These are phyloP conservation scores for Penicillium sp. DNA, from an alignment of 2,329 filamentous ascomycete genomes.

Conservation along the genomic window DNA sequence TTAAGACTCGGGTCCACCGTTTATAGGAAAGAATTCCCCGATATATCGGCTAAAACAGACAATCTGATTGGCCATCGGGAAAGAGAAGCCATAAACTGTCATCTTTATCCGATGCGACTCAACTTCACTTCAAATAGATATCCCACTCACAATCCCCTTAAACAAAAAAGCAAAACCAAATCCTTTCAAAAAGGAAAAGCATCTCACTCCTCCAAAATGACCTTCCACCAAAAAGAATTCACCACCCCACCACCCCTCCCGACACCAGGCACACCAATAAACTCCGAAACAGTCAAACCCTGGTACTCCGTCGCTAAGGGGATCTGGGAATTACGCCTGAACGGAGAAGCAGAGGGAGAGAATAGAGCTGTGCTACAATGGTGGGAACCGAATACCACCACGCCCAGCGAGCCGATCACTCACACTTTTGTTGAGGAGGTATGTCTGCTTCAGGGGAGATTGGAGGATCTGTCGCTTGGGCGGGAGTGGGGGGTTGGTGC, in stretches of 20 bases:
- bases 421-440: slow-evolving; percentile 48
- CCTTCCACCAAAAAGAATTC: slow-evolving; percentile 30
- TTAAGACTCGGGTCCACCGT: too few species aligned
- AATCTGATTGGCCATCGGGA: too few species aligned
- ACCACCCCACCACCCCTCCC: slow-evolving; percentile 24
- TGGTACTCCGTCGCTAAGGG: slow-evolving; percentile 35
- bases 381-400: slow-evolving; percentile 40
- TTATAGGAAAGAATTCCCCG: too few species aligned
- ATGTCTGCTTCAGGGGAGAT: slow-evolving; percentile 41
- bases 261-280: slow-evolving; percentile 16
- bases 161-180: too few species aligned
- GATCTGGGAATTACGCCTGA: slow-evolving; percentile 43
- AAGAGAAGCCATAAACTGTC: too few species aligned
- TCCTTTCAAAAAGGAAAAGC: too few species aligned
- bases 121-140: too few species aligned
- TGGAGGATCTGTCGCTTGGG: slow-evolving; percentile 37
- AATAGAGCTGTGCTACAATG: slow-evolving; percentile 39
- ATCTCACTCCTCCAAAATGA: too few species aligned
- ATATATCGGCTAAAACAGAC: too few species aligned
- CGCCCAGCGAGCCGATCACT: slow-evolving; percentile 32
- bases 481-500: slow-evolving; percentile 39
- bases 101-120: too few species aligned
- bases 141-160: too few species aligned
- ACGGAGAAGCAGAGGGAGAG: slow-evolving; percentile 38
- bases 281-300: slow-evolving; percentile 17